phyloP scores from a whole-genome alignment of 768 basidiomycete genomes.

The Gymnopilus junonius region DNA sequence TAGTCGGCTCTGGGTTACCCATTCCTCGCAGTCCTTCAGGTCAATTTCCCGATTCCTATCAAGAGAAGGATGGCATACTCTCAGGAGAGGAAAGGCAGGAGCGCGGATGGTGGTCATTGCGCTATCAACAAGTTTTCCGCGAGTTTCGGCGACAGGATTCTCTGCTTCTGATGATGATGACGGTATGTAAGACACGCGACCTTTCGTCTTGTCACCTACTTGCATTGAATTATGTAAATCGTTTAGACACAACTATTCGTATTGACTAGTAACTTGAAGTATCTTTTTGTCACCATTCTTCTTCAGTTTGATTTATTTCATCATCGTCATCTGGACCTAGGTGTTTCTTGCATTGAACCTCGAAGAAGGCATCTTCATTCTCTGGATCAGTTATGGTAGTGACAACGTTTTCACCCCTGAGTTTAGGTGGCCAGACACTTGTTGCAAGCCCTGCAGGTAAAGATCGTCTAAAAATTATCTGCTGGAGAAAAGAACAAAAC shows the following conservation, averaged over 20 bases:
- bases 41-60: constrained; percentile 41
- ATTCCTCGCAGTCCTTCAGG: constrained; percentile 77
- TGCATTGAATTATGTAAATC: neutral
- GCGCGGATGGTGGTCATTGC: constrained; percentile 33
- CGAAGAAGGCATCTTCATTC: neutral
- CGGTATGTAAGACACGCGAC: constrained; percentile 4
- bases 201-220: too few species aligned
- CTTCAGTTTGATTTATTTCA: neutral
- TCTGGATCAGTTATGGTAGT: constrained; percentile 2
- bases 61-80: constrained; percentile 9
- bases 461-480: neutral
- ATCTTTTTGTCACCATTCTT: constrained; percentile 6
- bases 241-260: neutral
- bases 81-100: constrained; percentile 30
- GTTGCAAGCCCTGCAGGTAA: constrained; percentile 6
- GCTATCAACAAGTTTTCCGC: constrained; percentile 35
- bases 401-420: neutral
- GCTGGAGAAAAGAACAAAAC: neutral
- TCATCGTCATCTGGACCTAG: constrained; percentile 8
- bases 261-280: neutral
- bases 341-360: constrained; percentile 3
- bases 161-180: constrained; percentile 21
- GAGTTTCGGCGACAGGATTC: constrained; percentile 51
- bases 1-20: constrained; percentile 52
- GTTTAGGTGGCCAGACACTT: neutral